Conservation (phyloP, 768 basidiomycete species). For the Chalciporus piperatus region DNA sequence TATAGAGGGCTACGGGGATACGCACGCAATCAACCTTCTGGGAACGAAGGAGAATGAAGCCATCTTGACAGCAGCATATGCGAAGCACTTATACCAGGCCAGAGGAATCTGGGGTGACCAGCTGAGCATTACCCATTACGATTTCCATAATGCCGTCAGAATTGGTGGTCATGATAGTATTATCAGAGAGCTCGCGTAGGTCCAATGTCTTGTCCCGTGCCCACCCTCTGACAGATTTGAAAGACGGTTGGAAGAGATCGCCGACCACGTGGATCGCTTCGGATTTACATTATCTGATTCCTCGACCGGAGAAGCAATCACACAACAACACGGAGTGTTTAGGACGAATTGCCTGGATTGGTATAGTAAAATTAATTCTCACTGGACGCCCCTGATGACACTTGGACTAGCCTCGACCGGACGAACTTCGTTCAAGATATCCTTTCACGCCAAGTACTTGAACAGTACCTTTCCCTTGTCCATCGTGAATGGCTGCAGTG, state of each 20-base stretch:
- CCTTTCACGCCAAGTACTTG: constrained; percentile 75
- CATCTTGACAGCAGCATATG: constrained; percentile 78
- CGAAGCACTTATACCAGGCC: constrained; percentile 71
- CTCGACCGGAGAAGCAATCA: constrained; percentile 64
- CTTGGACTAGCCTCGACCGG: constrained; percentile 71
- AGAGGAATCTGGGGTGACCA: constrained; percentile 60
- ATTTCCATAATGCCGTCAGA: constrained; percentile 86
- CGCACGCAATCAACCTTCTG: constrained; percentile 89
- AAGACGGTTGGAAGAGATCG: constrained; percentile 60
- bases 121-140: constrained; percentile 82
- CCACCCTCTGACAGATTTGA: constrained; percentile 8
- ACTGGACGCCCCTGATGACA: constrained; percentile 1
- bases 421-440: constrained; percentile 98
- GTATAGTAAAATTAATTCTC: constrained; percentile 37
- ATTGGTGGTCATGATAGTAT: constrained; percentile 87
- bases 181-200: constrained; percentile 65
- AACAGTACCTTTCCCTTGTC: constrained; percentile 78
- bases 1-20: constrained; percentile 78
- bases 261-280: constrained; percentile 68
- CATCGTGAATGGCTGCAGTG: constrained; percentile 74
- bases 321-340: constrained; percentile 90
- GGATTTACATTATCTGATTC: constrained; percentile 84
- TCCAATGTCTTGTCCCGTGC: not conserved
- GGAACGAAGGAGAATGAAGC: constrained; percentile 92
- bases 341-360: constrained; percentile 95